Evolutionary conservation across 441 rosid species (phyloP).

Genomic region (Jatropha podagrica): DNA sequence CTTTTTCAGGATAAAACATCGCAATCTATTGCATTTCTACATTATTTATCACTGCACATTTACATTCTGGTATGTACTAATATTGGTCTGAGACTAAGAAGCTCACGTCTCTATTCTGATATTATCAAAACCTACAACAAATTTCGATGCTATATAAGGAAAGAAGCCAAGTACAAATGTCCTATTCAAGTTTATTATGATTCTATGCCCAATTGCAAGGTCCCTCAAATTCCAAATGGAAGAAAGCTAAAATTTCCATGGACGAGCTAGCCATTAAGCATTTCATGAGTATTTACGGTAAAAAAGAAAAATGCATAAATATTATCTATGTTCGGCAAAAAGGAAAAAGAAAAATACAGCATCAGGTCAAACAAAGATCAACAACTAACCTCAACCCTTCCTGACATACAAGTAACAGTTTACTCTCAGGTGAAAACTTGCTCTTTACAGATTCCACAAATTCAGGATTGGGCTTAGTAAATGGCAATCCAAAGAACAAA

Average conservation of each 20-base stretch:
- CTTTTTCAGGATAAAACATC: neutral
- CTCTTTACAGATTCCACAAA: conserved; percentile 56
- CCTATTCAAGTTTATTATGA: neutral
- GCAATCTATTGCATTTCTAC: neutral
- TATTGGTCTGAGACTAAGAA: neutral
- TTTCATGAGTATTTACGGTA: neutral
- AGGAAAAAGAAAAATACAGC: neutral
- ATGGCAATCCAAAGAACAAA: conserved; percentile 76
- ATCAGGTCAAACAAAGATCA: neutral
- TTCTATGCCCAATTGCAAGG: neutral
- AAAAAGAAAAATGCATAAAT: neutral
- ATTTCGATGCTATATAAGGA: neutral
- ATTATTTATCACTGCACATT: neutral
- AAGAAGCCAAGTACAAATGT: neutral
- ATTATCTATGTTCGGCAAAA: neutral
- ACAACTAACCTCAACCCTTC: conserved; percentile 87
- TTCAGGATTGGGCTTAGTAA: conserved; percentile 76
- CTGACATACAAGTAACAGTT: conserved; percentile 82
- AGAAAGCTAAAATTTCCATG: neutral
- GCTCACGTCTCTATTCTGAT: too few relatives aligned
- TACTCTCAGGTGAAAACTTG: conserved; percentile 66
- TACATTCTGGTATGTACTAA: neutral
- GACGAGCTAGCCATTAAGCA: neutral
- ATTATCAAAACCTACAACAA: too few relatives aligned
- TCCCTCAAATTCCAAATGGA: neutral